phyloP scores from a whole-genome alignment of 768 basidiomycete species.

The Coprinellus micaceus region DNA sequence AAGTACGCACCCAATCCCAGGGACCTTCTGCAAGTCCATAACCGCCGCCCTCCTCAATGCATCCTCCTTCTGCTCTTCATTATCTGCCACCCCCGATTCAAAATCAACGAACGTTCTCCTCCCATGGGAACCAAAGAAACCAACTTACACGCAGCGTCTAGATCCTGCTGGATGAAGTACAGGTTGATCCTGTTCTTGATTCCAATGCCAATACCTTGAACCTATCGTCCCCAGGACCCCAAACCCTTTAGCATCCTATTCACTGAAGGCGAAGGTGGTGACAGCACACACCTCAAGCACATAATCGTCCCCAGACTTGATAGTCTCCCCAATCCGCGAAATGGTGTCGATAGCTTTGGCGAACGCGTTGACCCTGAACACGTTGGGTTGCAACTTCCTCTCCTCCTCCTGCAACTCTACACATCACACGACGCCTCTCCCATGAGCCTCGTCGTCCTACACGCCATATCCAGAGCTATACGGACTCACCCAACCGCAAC shows the following conservation, averaged over 20 bases:
- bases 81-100: conserved; percentile 10
- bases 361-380: conserved; percentile 50
- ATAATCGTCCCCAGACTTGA: conserved; percentile 39
- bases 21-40: conserved; percentile 33
- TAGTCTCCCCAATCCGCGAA: conserved; percentile 35
- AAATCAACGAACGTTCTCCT: neutral
- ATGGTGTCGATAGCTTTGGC: conserved; percentile 44
- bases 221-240: conserved; percentile 13
- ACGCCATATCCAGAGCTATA: neutral
- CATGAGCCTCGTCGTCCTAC: too few species aligned
- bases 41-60: conserved; percentile 25
- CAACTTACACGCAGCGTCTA: conserved; percentile 33
- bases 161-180: conserved; percentile 24
- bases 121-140: neutral
- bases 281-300: conserved; percentile 29
- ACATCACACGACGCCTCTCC: too few species aligned
- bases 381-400: conserved; percentile 31
- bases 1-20: conserved; percentile 47
- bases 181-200: conserved; percentile 46
- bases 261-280: neutral
- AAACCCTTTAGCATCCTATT: too few species aligned
- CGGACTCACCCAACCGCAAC: conserved; percentile 5
- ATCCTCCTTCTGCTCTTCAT: conserved; percentile 20
- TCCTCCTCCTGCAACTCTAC: conserved; percentile 44
- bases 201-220: conserved; percentile 36